A percentile compares a stretch with the other conserved stretches of the same genome.
Evolutionary conservation across 73 alveolate species (phyloP).

Genomic region (Paramecium caudatum): DNA sequence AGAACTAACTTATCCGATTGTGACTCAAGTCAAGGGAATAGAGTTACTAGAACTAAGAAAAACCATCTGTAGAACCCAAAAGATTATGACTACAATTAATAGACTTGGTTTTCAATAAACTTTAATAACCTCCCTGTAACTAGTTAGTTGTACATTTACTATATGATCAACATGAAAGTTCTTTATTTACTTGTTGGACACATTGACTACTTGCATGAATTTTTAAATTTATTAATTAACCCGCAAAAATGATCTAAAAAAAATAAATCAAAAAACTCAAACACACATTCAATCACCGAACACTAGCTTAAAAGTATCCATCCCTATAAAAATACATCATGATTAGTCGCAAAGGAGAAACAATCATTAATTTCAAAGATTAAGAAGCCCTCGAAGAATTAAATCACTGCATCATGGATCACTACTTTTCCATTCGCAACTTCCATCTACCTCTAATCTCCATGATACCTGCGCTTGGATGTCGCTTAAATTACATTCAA

Average conservation of each 20-base stretch:
- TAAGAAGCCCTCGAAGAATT: neutral
- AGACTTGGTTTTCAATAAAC: conserved; percentile 20
- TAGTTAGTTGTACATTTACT: neutral
- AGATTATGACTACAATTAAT: conserved; percentile 11
- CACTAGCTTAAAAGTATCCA: conserved; percentile 28
- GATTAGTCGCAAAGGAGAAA: conserved; percentile 34
- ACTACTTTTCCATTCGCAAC: neutral
- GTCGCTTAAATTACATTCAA: conserved; percentile 24
- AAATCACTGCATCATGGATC: conserved; percentile 40
- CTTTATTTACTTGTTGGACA: conserved; percentile 53
- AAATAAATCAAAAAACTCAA: conserved; percentile 43
- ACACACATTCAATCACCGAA: conserved; percentile 25
- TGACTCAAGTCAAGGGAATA: conserved; percentile 23
- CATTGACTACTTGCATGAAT: conserved; percentile 3
- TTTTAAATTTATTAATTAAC: conserved; percentile 17
- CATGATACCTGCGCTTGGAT: conserved; percentile 44
- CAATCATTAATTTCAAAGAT: conserved; percentile 25
- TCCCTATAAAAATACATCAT: neutral
- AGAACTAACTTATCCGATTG: conserved; percentile 22
- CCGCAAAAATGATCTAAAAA: conserved; percentile 18
- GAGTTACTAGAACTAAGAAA: neutral
- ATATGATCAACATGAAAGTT: conserved; percentile 25
- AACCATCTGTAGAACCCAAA: conserved; percentile 59
- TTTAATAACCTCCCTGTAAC: neutral
- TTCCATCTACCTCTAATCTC: neutral